Conservation (phyloP, 2,329 filamentous ascomycete species). For the Colletotrichum camelliae region DNA sequence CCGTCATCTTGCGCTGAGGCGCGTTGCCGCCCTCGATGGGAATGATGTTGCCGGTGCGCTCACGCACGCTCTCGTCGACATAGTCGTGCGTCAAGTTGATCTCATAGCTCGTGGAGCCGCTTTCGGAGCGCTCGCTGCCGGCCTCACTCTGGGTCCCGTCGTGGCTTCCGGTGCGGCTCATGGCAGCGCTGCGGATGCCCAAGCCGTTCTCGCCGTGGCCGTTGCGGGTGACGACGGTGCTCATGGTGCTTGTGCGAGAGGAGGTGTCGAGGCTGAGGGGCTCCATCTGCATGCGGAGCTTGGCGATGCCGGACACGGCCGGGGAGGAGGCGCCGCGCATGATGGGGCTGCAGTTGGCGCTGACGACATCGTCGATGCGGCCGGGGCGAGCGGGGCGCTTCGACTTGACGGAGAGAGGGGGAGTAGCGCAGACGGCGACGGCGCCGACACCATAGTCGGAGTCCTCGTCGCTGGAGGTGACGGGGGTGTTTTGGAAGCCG, state of each 20-base stretch:
- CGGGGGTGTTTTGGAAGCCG: slow-evolving; percentile 60
- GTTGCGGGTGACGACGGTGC: slow-evolving; percentile 57
- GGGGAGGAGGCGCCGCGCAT: slow-evolving; percentile 59
- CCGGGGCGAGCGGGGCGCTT: slow-evolving; percentile 40
- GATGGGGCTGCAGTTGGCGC: slow-evolving; percentile 67
- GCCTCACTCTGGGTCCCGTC: slow-evolving; percentile 59
- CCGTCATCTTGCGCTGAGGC: slow-evolving; percentile 81
- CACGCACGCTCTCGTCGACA: slow-evolving; percentile 67
- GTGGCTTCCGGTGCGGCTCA: slow-evolving; percentile 59
- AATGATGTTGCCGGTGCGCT: slow-evolving; percentile 47
- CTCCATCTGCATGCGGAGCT: slow-evolving; percentile 82
- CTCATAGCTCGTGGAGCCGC: slow-evolving; percentile 77
- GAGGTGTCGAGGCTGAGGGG: slow-evolving; percentile 69
- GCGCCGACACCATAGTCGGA: slow-evolving; percentile 48
- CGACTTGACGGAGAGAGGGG: slow-evolving; percentile 23
- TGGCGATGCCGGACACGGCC: slow-evolving; percentile 76
- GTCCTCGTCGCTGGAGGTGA: slow-evolving; percentile 62
- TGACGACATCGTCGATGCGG: slow-evolving; percentile 62
- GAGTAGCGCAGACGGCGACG: slow-evolving; percentile 22
- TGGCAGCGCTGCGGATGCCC: slow-evolving; percentile 60
- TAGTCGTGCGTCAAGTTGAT: slow-evolving; percentile 86
- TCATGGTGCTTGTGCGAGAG: slow-evolving; percentile 62
- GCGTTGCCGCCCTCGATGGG: slow-evolving; percentile 60
- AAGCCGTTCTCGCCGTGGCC: slow-evolving; percentile 42
- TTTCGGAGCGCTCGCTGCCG: slow-evolving; percentile 69